Evolutionary conservation across 2,329 filamentous ascomycete genomes (phyloP).

Genomic region (Colletotrichum paranaense): DNA sequence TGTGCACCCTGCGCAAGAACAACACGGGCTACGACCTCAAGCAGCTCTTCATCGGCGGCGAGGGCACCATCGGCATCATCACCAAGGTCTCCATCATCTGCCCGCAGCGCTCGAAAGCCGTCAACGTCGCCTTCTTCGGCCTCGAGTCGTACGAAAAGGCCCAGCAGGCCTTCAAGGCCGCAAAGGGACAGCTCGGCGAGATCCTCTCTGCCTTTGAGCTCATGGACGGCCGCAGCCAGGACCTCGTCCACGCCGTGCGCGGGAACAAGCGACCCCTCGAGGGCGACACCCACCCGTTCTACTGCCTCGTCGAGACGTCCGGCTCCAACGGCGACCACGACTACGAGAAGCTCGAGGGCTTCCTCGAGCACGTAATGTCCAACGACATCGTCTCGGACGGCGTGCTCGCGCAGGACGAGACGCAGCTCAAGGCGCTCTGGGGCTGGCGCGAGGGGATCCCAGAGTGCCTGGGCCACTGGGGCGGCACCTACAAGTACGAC

Average conservation of each 20-base stretch:
- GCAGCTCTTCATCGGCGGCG: conserved; percentile 94
- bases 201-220: conserved; percentile 98
- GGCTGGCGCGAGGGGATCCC: conserved; percentile 93
- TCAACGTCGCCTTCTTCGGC: conserved; percentile 96
- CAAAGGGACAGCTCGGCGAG: conserved; percentile 90
- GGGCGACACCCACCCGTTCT: conserved; percentile 83
- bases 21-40: conserved; percentile 99
- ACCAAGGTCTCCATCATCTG: conserved; percentile 91
- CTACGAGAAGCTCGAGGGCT: conserved; percentile 87
- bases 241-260: conserved; percentile 79
- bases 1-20: conserved; percentile 92
- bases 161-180: conserved; percentile 85
- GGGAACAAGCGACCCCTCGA: conserved; percentile 85
- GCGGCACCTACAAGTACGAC: conserved; percentile 98
- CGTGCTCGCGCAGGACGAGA: conserved; percentile 92
- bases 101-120: conserved; percentile 85
- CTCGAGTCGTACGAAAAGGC: conserved; percentile 91
- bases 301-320: conserved; percentile 96
- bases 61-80: conserved; percentile 95
- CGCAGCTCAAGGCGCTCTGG: conserved; percentile 88
- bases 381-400: conserved; percentile 89
- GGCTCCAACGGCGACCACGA: conserved; percentile 96
- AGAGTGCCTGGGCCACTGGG: conserved; percentile 88
- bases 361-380: conserved; percentile 92
- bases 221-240: conserved; percentile 89